Base-by-base conservation (phyloP, 805 yeast species). In the Schwanniomyces occidentalis region DNA sequence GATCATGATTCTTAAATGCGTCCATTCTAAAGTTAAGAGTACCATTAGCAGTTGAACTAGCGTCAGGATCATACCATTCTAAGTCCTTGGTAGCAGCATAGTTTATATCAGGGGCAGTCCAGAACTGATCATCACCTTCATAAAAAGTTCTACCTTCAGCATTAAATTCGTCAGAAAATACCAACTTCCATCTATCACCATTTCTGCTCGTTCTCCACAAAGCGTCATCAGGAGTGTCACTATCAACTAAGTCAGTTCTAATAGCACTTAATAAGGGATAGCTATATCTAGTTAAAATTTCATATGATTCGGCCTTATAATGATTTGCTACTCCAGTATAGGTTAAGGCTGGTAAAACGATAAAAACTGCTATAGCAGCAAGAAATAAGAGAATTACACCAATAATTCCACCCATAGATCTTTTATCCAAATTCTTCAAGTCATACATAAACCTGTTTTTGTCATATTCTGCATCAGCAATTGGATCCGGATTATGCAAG, bases 21-120 rank as follows among this genome's bases (percentile, higher is more conserved):
- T 90, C 97, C 79, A 90, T 64, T 35, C 82, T 71, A 15, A 90
- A 49, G 31, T 66, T 61, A 32, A 85, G 56, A 4, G 88, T 71
- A 40, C 97, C 97, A 46, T 85, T 76, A 5, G 62, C 67, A 0
- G 97, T 90, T 19, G 80, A 73, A 3, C 73, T 79, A 1, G 96
- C 96, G 56, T 90, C 96, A 1, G 98, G 98, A 41, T 80, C 82
- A 61, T 90, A 90, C 96, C 96, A 90, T 65, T 90, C 97, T 53
- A 88, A 71, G 68, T 90, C 97, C 38, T 75, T 64, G 5, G 97
- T 90, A 16, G 95, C 95, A 35, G 75, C 90, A 59, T 90, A 90
- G 57, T 88, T 78, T 22, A 89, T 48, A 61, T 89, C 87, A 2
- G 82, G 85, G 3, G 88, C 96, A 27, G 84, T 76, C 84, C 91